Evolutionary conservation across 495 filamentous ascomycete species (phyloP).

Genomic region (Penicillium herquei): DNA sequence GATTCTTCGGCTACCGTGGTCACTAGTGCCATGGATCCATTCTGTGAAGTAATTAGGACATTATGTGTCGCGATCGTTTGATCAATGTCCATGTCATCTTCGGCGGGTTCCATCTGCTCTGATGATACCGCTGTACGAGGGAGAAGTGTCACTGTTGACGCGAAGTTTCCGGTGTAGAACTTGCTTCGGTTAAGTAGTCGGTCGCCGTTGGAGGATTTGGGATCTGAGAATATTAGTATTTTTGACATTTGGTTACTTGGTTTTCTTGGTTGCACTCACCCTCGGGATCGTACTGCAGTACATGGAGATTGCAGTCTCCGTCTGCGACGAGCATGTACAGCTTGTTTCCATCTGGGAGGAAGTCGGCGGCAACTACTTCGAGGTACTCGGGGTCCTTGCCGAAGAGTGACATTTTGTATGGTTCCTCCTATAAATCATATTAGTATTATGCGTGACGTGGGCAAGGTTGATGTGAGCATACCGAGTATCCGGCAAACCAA

Average conservation of each 20-base stretch:
- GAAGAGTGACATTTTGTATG: slow-evolving; percentile 92
- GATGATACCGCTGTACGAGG: slow-evolving; percentile 58
- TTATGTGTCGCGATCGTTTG: slow-evolving; percentile 41
- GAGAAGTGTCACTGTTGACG: slow-evolving; percentile 71
- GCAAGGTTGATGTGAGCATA: slow-evolving; percentile 21
- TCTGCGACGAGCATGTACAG: slow-evolving; percentile 82
- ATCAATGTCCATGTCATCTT: slow-evolving; percentile 43
- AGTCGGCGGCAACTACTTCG: slow-evolving; percentile 79
- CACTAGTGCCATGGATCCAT: slow-evolving; percentile 73
- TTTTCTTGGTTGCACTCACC: slow-evolving; percentile 38
- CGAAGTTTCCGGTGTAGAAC: slow-evolving; percentile 81
- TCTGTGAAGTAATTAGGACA: slow-evolving; percentile 66
- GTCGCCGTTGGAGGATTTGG: slow-evolving; percentile 86
- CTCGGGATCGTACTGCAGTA: slow-evolving; percentile 93
- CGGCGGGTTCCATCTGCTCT: slow-evolving; percentile 31
- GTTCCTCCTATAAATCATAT: slow-evolving; percentile 61
- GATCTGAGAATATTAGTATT: slow-evolving; percentile 56
- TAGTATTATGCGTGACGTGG: neutral
- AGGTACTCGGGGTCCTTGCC: slow-evolving; percentile 76
- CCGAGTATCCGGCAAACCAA: slow-evolving; percentile 92
- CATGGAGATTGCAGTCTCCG: slow-evolving; percentile 79
- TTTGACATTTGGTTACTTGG: too few relatives aligned
- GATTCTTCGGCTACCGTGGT: slow-evolving; percentile 73
- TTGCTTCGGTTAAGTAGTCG: slow-evolving; percentile 80
- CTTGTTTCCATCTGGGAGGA: slow-evolving; percentile 81